phyloP scores from a whole-genome alignment of 192 early-diverging fungal genomes.

The Hyaloraphidium curvatum region DNA sequence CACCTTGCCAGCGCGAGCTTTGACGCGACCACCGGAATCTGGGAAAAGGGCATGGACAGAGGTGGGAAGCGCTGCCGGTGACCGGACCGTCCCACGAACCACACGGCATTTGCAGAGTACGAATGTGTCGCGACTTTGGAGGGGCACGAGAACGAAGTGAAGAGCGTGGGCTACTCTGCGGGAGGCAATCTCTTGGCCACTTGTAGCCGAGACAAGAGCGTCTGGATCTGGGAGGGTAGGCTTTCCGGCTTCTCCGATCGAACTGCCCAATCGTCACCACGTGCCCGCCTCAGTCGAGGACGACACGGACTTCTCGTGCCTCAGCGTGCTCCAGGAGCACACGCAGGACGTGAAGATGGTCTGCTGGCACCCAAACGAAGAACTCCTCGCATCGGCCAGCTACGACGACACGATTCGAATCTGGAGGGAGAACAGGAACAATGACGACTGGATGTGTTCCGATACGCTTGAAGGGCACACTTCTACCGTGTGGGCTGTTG shows the following conservation, averaged over 20 bases:
- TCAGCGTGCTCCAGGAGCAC: constrained; percentile 88
- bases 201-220: constrained; percentile 87
- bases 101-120: constrained; percentile 23
- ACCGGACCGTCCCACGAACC: neutral
- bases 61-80: constrained; percentile 8
- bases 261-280: neutral
- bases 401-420: constrained; percentile 91
- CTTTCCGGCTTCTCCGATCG: neutral
- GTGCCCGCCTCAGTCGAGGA: neutral
- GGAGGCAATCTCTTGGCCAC: constrained; percentile 73
- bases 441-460: constrained; percentile 86
- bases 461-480: constrained; percentile 67
- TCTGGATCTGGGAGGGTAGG: constrained; percentile 93
- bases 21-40: constrained; percentile 81
- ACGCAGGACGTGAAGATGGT: constrained; percentile 93
- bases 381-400: constrained; percentile 65
- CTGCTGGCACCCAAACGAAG: constrained; percentile 70
- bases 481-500: constrained; percentile 85
- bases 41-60: constrained; percentile 50
- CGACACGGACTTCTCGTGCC: constrained; percentile 83
- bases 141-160: constrained; percentile 97
- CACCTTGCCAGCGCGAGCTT: constrained; percentile 76
- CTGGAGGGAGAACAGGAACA: constrained; percentile 67
- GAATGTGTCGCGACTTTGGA: constrained; percentile 88
- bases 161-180: constrained; percentile 72